Evolutionary conservation across 2,329 filamentous ascomycete genomes (phyloP), one percentile per base, ranked within the genome.

Genomic region (Trichoderma sp.): DNA sequence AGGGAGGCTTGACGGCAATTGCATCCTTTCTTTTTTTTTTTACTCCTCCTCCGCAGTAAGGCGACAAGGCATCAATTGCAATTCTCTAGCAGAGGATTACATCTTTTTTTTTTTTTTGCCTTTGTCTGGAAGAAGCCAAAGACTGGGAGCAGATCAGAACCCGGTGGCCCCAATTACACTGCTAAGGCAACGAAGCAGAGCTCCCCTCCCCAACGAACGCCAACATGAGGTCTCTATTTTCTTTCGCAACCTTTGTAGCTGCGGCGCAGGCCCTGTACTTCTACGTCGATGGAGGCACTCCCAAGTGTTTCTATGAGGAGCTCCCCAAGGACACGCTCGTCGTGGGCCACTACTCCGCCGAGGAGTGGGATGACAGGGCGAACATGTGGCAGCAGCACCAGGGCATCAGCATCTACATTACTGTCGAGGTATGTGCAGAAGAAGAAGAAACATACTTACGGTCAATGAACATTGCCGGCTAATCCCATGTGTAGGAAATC

Each of bases 261-360:
- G 82, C 86, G 70, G 89, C 91, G 71, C 91, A 94, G 78, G 94
- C 94, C 68, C 87, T 99, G 69, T 95, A 97, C 89, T 97, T 99
- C 86, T 98, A 92, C 85, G 90, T 98, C 80, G 94, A 98, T 79
- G 92, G 91, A 76, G 87, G 87, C 60, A 84, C 88, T 73, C 91
- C 93, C 74, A 97, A 96, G 83, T 99, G 96, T 83, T 99, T 99
- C 89, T 97, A 92, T 83, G 96, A 99, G 84, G 95, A 98, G 81
- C 87, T 99, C 70, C 94, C 96, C 73, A 97, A 98, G 85, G 95
- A 97, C 81, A 98, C 96, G 16, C 84, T 99, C 69, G 95, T 99
- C 68, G 94, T 97, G 70, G 96, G 96, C 74, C 91, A 96, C 82
- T 99, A 94, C 85, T 89, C 86, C 67, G 93, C 93, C 61, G 91